A percentile compares a stretch with the other conserved stretches of the same genome.
phyloP scores from a whole-genome alignment of 169 alveolate species.

The Plasmodium vinckei region DNA sequence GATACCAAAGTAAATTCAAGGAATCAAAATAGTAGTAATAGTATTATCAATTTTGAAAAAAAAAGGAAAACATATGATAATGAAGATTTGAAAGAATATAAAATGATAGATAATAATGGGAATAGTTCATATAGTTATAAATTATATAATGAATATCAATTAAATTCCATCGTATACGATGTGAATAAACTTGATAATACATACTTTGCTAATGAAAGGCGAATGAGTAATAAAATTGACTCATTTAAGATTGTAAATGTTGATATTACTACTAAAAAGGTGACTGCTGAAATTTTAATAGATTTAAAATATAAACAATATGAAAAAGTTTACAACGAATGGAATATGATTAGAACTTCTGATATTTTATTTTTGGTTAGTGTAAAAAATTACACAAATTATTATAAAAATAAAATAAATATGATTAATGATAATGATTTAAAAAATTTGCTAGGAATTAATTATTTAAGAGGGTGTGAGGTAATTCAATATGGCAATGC shows the following conservation, averaged over 20 bases:
- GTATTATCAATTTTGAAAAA: neutral
- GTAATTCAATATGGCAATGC: conserved; percentile 43
- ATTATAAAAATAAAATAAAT: conserved; percentile 68
- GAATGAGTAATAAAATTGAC: conserved; percentile 74
- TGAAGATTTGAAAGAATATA: neutral
- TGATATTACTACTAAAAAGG: conserved; percentile 42
- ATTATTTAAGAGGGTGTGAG: conserved; percentile 74
- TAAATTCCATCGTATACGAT: conserved; percentile 61
- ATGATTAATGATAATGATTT: conserved; percentile 49
- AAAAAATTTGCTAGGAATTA: conserved; percentile 69
- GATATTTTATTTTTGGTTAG: conserved; percentile 69
- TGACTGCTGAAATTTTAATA: conserved; percentile 50
- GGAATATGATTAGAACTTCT: conserved; percentile 72
- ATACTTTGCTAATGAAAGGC: conserved; percentile 65
- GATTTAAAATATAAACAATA: conserved; percentile 49
- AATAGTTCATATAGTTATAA: neutral
- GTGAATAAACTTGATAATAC: conserved; percentile 57
- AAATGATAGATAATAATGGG: neutral
- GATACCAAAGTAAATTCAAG: neutral
- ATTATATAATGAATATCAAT: conserved; percentile 58
- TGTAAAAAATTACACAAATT: conserved; percentile 67
- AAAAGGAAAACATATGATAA: conserved; percentile 39
- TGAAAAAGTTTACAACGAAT: conserved; percentile 55
- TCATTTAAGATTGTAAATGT: conserved; percentile 45
- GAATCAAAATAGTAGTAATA: neutral